A percentile compares a stretch with the other conserved stretches of the same genome.
Conservation (phyloP, 2,329 filamentous ascomycete species). For the Xenosphaeropsis pyriputrescens region DNA sequence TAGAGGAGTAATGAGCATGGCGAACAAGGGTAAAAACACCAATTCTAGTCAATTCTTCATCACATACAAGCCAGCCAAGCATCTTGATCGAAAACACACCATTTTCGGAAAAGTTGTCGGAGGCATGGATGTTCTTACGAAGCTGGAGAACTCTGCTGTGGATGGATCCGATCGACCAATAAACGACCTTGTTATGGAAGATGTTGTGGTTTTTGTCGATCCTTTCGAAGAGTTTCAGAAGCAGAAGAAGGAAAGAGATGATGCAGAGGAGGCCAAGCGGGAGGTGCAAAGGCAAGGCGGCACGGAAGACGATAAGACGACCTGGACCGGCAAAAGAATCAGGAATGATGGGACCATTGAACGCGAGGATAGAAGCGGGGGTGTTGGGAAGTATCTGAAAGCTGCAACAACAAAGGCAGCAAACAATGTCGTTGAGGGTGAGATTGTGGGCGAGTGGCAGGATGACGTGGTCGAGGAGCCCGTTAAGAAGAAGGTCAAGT, state of each 20-base stretch:
- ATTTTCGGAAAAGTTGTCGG: conserved; percentile 81
- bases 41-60: conserved; percentile 95
- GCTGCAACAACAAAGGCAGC: conserved; percentile 23
- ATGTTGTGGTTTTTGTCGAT: conserved; percentile 78
- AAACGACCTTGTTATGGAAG: conserved; percentile 65
- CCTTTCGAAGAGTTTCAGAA: conserved; percentile 90
- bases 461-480: conserved; percentile 53
- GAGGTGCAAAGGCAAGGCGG: conserved; percentile 51
- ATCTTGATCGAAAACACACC: conserved; percentile 93
- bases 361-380: conserved; percentile 23
- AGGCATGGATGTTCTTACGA: conserved; percentile 54
- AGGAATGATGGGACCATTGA: conserved; percentile 48
- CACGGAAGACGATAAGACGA: conserved; percentile 76
- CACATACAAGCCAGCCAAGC: conserved; percentile 68
- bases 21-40: conserved; percentile 96
- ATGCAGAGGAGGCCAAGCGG: conserved; percentile 39
- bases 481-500: conserved; percentile 56
- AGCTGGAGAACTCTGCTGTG: conserved; percentile 63
- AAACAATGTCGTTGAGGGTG: conserved; percentile 28
- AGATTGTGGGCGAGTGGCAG: conserved; percentile 24
- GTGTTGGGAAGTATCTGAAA: conserved; percentile 73
- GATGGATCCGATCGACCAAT: conserved; percentile 65
- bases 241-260: conserved; percentile 51
- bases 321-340: conserved; percentile 92
- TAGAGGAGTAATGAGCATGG: conserved; percentile 79